These are phyloP conservation scores for Coemansia sp. DNA, from an alignment of 192 early-diverging fungal genomes.

Conservation along the genomic window DNA sequence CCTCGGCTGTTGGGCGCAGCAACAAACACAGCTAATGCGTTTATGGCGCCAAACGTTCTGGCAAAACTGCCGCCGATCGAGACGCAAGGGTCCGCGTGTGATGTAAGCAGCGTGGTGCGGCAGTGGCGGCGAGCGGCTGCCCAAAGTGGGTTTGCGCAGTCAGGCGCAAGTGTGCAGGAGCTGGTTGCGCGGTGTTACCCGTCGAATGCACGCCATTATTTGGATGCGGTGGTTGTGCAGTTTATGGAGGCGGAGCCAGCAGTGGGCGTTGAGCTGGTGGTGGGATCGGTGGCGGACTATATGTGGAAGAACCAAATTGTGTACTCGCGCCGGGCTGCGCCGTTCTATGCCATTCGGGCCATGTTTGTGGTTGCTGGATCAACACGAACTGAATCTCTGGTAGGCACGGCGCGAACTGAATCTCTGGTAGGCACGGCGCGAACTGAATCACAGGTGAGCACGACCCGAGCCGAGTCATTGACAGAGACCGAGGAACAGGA, in stretches of 20 bases:
- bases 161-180: conserved; percentile 26
- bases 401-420: background rate
- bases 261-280: conserved; percentile 43
- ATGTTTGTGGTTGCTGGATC: conserved; percentile 29
- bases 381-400: background rate
- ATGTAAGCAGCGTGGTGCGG: conserved; percentile 16
- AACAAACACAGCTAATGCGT: conserved; percentile 9
- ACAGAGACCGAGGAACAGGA: too few relatives aligned
- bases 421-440: background rate
- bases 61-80: conserved; percentile 28
- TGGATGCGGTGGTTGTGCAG: conserved; percentile 40
- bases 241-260: conserved; percentile 44
- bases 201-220: conserved; percentile 32
- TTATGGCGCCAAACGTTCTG: conserved; percentile 23
- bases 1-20: background rate
- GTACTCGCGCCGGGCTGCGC: conserved; percentile 25
- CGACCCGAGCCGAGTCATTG: background rate
- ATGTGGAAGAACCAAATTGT: conserved; percentile 42
- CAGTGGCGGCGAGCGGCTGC: conserved; percentile 36
- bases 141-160: conserved; percentile 25
- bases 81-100: conserved; percentile 23
- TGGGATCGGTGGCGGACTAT: conserved; percentile 42
- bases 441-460: background rate
- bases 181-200: conserved; percentile 35
- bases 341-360: conserved; percentile 38